Evolutionary conservation across 345 rosid species (phyloP), one percentile per base, ranked within the genome.

Genomic region (Euphorbia lathyris): DNA sequence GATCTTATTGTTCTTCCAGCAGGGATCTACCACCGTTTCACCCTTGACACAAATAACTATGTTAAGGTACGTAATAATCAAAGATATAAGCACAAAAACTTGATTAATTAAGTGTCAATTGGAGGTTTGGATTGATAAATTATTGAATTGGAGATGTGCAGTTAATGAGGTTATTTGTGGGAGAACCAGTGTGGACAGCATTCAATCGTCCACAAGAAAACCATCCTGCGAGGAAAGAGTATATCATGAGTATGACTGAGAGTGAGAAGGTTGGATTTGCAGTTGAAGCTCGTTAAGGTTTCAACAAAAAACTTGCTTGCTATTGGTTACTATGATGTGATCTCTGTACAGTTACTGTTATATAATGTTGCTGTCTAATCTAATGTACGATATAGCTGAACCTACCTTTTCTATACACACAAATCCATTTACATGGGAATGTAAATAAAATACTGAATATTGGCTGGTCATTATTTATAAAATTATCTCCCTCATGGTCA

Each of bases 101-200:
- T 48, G 4, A 53, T 74, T 45, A 22, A 22, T 66, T 10, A 58
- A 26, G 45, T 26, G 22, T 9, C 38, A 78, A 23, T 38, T 58
- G 0, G 34, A 8, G 9, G 7, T 36, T 7, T 38, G 68, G 69
- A 9, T 34, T 42, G 51, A 58, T 70, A 47, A 71, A 22, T 52
- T 22, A n/a, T n/a, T n/a, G n/a, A 30, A 60, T 32, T 50, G 47
- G 26, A n/a, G n/a, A 38, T 67, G 34, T 57, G 80, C 79, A 93
- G 97, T 74, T 93, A 78, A 90, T 93, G 93, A 84, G 98, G 79
- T 74, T 93, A 76, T 90, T 93, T 12, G 86, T 89, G 12, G 97
- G 93, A 58, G 96, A 88, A 79, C 98, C 97, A 11, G 87, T 90
- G 3, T 90, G 97, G 96, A 82, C 88, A 47, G 78, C 96, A 5